phyloP scores from a whole-genome alignment of 371 early-diverging fungal species.

The Encephalitozoon cuniculi region DNA sequence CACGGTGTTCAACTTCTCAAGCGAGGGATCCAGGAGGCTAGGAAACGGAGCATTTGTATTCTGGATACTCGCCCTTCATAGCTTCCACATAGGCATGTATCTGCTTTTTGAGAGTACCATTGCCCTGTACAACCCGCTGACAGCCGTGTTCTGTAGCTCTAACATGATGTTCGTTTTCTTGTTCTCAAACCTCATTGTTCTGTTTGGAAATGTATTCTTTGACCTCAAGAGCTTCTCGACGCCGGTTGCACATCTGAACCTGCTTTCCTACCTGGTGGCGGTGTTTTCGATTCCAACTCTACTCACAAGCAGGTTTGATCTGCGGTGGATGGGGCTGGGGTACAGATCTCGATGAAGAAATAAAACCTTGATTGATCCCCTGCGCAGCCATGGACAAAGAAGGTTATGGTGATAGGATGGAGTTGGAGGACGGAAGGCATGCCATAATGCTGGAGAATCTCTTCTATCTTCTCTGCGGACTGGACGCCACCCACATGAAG shows the following conservation, averaged over 20 bases:
- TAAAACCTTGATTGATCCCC: background rate
- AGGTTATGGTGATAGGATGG: background rate
- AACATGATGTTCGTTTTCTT: conserved; percentile 53
- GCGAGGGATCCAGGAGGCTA: conserved; percentile 36
- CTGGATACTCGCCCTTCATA: conserved; percentile 24
- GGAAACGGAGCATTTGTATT: conserved; percentile 33
- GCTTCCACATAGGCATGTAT: conserved; percentile 36
- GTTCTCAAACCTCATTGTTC: conserved; percentile 49
- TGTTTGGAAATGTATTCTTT: conserved; percentile 47
- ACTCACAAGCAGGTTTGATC: background rate
- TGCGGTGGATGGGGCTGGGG: background rate
- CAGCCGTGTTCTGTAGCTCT: background rate
- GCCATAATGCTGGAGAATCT: conserved; percentile 11
- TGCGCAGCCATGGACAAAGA: background rate
- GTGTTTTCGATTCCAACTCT: background rate
- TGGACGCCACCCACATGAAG: conserved; percentile 1
- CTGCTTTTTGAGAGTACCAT: conserved; percentile 12
- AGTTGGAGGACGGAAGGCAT: background rate
- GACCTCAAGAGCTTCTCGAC: conserved; percentile 29
- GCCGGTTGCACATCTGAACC: background rate
- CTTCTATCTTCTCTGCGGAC: conserved; percentile 18
- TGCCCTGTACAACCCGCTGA: background rate
- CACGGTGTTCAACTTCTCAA: background rate
- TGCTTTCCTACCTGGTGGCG: background rate
- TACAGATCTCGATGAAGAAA: background rate